Percentiles rank a stretch among this genome's conserved stretches.
These are phyloP conservation scores for Phytophthora sansomeana DNA, from an alignment of 352 stramenopile species.

Conservation along the genomic window DNA sequence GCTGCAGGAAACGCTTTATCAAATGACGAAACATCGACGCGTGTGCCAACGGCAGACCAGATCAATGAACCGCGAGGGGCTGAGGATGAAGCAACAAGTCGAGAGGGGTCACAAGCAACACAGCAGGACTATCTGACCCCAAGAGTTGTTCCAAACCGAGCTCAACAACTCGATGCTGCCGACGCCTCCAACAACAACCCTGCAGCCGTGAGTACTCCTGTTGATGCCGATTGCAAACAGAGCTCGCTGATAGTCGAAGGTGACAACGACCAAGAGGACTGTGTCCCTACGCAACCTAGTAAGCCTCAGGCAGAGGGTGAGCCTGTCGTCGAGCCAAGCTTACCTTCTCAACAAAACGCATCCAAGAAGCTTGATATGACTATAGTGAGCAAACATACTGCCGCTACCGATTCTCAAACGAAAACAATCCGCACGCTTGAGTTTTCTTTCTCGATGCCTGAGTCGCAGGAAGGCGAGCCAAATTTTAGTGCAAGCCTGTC, in stretches of 20 bases:
- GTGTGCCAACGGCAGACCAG: constrained; percentile 5
- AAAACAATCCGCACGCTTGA: constrained; percentile 68
- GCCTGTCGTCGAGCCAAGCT: constrained; percentile 13
- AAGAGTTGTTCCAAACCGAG: constrained; percentile 21
- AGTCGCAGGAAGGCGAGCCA: constrained; percentile 65
- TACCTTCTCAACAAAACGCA: constrained; percentile 19
- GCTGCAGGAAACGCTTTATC: background rate
- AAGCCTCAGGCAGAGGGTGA: constrained; percentile 21
- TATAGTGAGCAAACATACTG: background rate
- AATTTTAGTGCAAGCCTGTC: constrained; percentile 46
- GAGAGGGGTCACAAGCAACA: constrained; percentile 31
- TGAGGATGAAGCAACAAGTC: constrained; percentile 36
- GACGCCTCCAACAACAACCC: background rate
- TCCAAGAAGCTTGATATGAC: constrained; percentile 45
- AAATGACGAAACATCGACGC: background rate
- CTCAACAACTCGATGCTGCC: constrained; percentile 1
- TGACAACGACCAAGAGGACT: constrained; percentile 52
- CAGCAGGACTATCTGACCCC: constrained; percentile 41
- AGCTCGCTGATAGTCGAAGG: constrained; percentile 1
- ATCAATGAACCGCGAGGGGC: constrained; percentile 4
- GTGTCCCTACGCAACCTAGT: constrained; percentile 56
- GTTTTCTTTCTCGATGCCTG: constrained; percentile 68
- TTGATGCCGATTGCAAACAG: background rate
- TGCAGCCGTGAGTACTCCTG: background rate
- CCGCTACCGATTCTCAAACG: constrained; percentile 44